These are phyloP conservation scores for Paraphaeosphaeria minitans DNA, from an alignment of 2,329 filamentous ascomycete genomes.

Conservation along the genomic window DNA sequence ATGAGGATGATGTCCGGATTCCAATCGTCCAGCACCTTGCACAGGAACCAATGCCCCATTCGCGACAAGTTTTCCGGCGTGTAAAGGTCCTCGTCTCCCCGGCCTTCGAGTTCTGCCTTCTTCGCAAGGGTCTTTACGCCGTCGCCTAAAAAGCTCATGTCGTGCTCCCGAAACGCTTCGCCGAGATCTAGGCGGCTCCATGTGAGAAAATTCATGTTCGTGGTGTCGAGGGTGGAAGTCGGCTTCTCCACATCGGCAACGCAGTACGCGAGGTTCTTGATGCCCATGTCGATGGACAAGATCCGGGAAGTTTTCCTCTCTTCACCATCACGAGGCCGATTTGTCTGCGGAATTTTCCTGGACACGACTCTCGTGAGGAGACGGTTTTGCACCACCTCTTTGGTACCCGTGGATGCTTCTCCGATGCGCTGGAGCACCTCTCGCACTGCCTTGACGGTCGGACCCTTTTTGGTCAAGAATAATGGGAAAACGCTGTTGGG, in stretches of 20 bases:
- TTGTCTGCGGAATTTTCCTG: slow-evolving; percentile 10
- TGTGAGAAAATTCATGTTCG: slow-evolving; percentile 31
- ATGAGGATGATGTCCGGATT: slow-evolving; percentile 74
- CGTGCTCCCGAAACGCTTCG: slow-evolving; percentile 14
- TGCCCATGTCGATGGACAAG: slow-evolving; percentile 83
- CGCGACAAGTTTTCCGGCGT: slow-evolving; percentile 59
- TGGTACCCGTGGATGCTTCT: slow-evolving; percentile 63
- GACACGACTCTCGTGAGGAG: slow-evolving; percentile 50
- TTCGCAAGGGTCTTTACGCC: background rate
- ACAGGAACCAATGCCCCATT: slow-evolving; percentile 62
- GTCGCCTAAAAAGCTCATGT: background rate
- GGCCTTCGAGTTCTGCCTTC: background rate
- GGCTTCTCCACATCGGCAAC: slow-evolving; percentile 54
- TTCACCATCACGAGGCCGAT: background rate
- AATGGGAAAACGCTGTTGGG: slow-evolving; percentile 1
- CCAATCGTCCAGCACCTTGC: slow-evolving; percentile 55
- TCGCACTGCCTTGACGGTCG: slow-evolving; percentile 60
- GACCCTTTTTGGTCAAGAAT: slow-evolving; percentile 15
- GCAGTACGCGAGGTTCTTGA: slow-evolving; percentile 79
- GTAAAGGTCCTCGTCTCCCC: slow-evolving; percentile 50
- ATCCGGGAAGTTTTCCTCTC: slow-evolving; percentile 53
- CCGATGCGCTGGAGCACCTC: slow-evolving; percentile 66
- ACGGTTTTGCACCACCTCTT: slow-evolving; percentile 59
- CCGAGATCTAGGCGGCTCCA: slow-evolving; percentile 42
- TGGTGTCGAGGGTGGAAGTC: slow-evolving; percentile 8